Percentiles rank a stretch among this genome's conserved stretches.
Conservation (phyloP, 805 yeast species). For the Candida pseudofarinosa region DNA sequence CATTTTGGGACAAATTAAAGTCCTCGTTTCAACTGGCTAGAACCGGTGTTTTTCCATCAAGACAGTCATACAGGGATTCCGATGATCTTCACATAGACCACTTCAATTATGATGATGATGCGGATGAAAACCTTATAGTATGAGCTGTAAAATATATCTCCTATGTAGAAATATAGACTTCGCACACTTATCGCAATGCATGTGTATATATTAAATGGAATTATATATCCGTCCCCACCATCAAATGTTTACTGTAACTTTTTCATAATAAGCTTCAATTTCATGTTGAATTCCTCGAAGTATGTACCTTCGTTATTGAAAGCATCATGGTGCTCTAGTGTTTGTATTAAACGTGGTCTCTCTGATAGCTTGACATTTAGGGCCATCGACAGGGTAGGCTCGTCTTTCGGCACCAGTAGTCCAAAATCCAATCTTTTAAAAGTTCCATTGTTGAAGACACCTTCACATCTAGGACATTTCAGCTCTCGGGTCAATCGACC, state of each 20-base stretch:
- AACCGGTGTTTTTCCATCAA: not conserved
- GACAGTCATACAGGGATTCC: not conserved
- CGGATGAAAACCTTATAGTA: conserved; percentile 28
- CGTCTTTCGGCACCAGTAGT: not conserved
- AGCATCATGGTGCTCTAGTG: not conserved
- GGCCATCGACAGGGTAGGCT: conserved; percentile 15
- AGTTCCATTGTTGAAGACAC: conserved; percentile 59
- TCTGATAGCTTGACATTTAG: conserved; percentile 18
- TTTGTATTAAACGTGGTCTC: conserved; percentile 14
- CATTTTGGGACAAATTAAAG: not conserved
- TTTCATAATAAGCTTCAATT: not conserved
- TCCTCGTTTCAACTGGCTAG: not conserved
- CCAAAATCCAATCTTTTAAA: conserved; percentile 30
- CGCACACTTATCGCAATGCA: not conserved
- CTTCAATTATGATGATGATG: conserved; percentile 32
- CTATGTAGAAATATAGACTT: not conserved
- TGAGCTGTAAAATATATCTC: conserved; percentile 7
- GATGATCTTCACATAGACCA: conserved; percentile 13
- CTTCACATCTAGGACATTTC: conserved; percentile 75
- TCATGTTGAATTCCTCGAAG: not conserved
- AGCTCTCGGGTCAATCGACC: conserved; percentile 71
- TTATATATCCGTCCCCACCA: not conserved
- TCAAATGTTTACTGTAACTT: not conserved
- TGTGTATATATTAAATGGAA: not conserved
- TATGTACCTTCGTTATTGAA: not conserved